Base-by-base conservation (phyloP, 2,329 filamentous ascomycete genomes). In the Fusarium fracticaudum region DNA sequence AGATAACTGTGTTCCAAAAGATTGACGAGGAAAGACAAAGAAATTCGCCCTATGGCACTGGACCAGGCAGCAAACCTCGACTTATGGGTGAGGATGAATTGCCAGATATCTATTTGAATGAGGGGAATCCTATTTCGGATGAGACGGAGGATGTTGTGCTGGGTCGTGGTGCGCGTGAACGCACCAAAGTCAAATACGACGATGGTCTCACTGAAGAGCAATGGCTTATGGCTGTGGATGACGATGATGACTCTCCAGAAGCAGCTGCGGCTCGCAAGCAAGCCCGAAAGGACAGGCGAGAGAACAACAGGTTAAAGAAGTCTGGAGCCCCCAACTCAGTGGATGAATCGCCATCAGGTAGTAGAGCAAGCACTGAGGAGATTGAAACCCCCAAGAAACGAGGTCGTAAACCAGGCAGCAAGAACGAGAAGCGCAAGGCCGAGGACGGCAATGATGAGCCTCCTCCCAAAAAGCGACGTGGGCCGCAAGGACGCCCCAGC, bases 141-240 rank as follows among this genome's bases (percentile, higher is more conserved):
- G 94, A 97, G 76, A 89, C 92, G 26, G 92, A 94, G 71, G 94
- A 96, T 74, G 87, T 91, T 38, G 86, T 91, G 33, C 85, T 91
- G 38, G 96, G 96, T 69, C 95, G 96, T 82, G 96, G 96, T 78
- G 96, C 96, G 73, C 93, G 96, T 85, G 96, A 99, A 84, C 92
- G 97, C 70, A 98, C 95, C 76, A 92, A 94, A 79, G 95, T 98
- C 79, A 93, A 93, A 82, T 99, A 99, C 78, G 96, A 99, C 79
- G 96, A 99, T 79, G 96, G 97, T 60, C 90, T 99, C 37, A 98
- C 96, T 0, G 97, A 99, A 84, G 96, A 99, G 85, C 97, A 99
- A 83, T 99, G 96, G 96, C 89, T 98, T 59, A 96, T 98, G 87
- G 96, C 96, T 61, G 96, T 99, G 38, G 96, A 99, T 81, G 96